Base-by-base conservation (phyloP, 768 basidiomycete genomes). In the Ramaria sp. region DNA sequence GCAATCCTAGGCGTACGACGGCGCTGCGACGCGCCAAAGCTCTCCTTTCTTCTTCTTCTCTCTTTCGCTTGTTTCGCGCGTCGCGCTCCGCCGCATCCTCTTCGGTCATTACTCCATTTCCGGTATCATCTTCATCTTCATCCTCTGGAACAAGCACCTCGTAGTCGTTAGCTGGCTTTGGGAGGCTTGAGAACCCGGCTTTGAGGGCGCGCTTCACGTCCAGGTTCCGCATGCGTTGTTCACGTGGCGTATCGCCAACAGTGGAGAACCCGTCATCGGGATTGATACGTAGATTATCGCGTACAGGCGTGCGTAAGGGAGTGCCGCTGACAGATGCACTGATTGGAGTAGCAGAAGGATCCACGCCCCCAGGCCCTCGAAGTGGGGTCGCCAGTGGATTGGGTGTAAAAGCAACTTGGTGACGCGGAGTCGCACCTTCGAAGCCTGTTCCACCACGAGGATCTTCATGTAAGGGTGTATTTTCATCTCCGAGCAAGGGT, bases 31-130 rank as follows among this genome's bases (percentile, higher is more conserved):
- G 74, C 1, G 89, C 91, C n/a, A 96, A 72, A 11, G 81, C 82
- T 62, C 81, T 85, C 47, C 78, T 72, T 66, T 91, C 86, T 69
- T 91, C 90, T 60, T 86, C 86, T 65, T 90, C 90, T 54, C 75
- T 75, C 47, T 76, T 68, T 31, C 81, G 77, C 65, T 76, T 80
- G 46, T 88, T 64, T 56, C 80, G 77, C 1, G 85, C 88, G 68
- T 98, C 95, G 13, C 94, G 77, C 67, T 95, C 93, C 3, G 93
- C 87, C 0, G 93, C 93, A 69, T 99, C 96, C 69, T 97, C 92
- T 59, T 84, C 87, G 0, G 78, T 71, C 50, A 81, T 56, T 19
- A 62, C 66, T 58, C 60, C 62, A 53, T 61, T 71, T 12, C 64
- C 65, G 4, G 70, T 75, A 1, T 66, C 70, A 22, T 70, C 76